Percentiles rank a stretch among this genome's conserved stretches.
Evolutionary conservation across 306 rosid species (phyloP).

Genomic region (Pyrus bretschneideri): DNA sequence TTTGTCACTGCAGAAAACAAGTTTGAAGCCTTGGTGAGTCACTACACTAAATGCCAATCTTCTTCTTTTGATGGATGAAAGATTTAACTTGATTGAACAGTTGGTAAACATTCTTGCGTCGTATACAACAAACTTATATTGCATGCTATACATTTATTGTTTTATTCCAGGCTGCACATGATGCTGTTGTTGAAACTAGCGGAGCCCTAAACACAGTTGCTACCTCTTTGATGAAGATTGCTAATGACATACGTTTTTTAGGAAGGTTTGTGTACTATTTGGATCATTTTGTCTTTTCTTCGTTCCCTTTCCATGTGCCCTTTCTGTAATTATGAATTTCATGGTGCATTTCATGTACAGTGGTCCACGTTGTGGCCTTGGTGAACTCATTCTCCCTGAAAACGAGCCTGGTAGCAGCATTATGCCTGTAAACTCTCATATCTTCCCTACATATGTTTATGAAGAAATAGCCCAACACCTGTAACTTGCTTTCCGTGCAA

Average conservation of each 20-base stretch:
- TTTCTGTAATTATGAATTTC: conserved; percentile 11
- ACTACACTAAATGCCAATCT: conserved; percentile 5
- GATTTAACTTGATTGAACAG: conserved; percentile 10
- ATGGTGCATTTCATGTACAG: conserved; percentile 37
- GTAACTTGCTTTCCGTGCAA: conserved; percentile 7
- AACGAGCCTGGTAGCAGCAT: conserved; percentile 99
- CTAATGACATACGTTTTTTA: conserved; percentile 83
- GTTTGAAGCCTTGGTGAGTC: conserved; percentile 97
- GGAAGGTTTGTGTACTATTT: conserved; percentile 63
- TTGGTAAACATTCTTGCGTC: conserved; percentile 8
- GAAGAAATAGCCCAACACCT: background rate
- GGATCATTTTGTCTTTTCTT: background rate
- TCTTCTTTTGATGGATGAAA: background rate
- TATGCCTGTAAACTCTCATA: conserved; percentile 72
- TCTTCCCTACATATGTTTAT: conserved; percentile 9
- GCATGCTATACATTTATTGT: conserved; percentile 8
- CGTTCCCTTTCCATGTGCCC: background rate
- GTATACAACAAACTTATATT: conserved; percentile 10
- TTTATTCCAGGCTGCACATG: conserved; percentile 86
- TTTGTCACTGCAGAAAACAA: conserved; percentile 94
- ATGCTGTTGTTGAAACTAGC: conserved; percentile 88
- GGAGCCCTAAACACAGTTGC: conserved; percentile 92
- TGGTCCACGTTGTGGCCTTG: conserved; percentile 99
- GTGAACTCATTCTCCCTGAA: conserved; percentile 98
- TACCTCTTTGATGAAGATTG: conserved; percentile 85